Conservation (phyloP, 2,329 filamentous ascomycete species). For the Pyrenophora graminea region DNA sequence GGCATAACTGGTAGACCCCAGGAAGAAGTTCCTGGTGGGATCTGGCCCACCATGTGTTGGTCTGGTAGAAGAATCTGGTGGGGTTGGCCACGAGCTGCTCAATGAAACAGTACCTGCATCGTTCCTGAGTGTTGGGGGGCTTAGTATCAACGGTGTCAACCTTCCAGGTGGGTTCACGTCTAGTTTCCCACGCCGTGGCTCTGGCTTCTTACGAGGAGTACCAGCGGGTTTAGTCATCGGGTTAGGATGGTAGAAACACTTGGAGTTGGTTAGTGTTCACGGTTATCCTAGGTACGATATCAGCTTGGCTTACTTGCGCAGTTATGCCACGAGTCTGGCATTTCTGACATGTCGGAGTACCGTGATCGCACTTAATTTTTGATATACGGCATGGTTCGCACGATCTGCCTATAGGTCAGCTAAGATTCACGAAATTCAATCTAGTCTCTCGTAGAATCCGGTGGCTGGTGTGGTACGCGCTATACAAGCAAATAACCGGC, state of each 20-base stretch:
- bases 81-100: slow-evolving; percentile 35
- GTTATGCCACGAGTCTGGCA: slow-evolving; percentile 39
- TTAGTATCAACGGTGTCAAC: slow-evolving; percentile 30
- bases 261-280: neutral
- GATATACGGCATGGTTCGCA: slow-evolving; percentile 45
- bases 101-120: slow-evolving; percentile 21
- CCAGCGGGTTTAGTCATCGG: slow-evolving; percentile 45
- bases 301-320: slow-evolving; percentile 33
- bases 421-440: neutral
- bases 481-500: neutral
- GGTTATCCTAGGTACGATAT: neutral
- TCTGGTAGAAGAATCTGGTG: slow-evolving; percentile 32
- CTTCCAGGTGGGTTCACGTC: slow-evolving; percentile 24
- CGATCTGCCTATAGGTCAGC: slow-evolving; percentile 23
- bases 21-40: slow-evolving; percentile 36
- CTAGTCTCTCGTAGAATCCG: neutral
- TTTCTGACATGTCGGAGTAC: slow-evolving; percentile 41
- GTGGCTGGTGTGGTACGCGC: neutral
- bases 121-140: slow-evolving; percentile 35
- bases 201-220: slow-evolving; percentile 42
- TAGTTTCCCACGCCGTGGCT: slow-evolving; percentile 34
- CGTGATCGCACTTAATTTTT: slow-evolving; percentile 44
- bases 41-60: slow-evolving; percentile 27
- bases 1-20: slow-evolving; percentile 45
- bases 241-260: slow-evolving; percentile 45